Evolutionary conservation across 208 protist species (phyloP), one percentile per base, ranked within the genome.

Genomic region (Tritrichomonas musculus): DNA sequence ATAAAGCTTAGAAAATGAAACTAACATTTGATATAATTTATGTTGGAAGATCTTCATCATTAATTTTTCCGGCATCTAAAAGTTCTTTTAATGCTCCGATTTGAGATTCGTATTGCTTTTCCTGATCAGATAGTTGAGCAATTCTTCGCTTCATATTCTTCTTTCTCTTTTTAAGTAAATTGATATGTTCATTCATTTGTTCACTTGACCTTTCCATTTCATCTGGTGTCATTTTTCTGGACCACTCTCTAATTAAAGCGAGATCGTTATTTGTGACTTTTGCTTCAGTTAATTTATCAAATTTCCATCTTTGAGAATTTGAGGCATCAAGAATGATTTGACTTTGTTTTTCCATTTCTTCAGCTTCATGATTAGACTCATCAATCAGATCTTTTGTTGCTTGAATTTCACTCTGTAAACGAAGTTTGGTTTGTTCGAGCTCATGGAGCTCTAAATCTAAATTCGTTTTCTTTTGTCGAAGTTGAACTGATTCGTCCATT

Each of bases 281-380:
- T 17, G 47, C 44, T n/a, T 88, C 47, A 25, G 44, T 47, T 33
- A 88, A 39, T 88, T 88, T 47, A 27, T 88, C 25, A 30, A 57
- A 53, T 33, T 47, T 53, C 14, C 44, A 44, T 36, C 47, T 88
- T 47, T 88, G 44, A 5, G 33, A 3, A 36, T 88, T 47, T 39
- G 77, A 44, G 20, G 77, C 47, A 9, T n/a, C 20, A 0, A n/a
- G 11, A 17, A 88, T 47, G 11, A 33, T 39, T 17, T 47, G 33
- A 39, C 77, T 53, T 57, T 88, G 77, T 57, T 88, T 33, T 57
- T 88, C 5, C 25, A 88, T 88, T 20, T 88, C 77, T 57, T 88
- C 30, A 39, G 47, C 41, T 53, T 88, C 47, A 17, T 88, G 41
- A 39, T 57, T 14, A 57, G 27, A 57, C 17, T 88, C 41, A n/a